Evolutionary conservation across 2,329 filamentous ascomycete genomes (phyloP).

Genomic region (Trematosphaeria pertusa): DNA sequence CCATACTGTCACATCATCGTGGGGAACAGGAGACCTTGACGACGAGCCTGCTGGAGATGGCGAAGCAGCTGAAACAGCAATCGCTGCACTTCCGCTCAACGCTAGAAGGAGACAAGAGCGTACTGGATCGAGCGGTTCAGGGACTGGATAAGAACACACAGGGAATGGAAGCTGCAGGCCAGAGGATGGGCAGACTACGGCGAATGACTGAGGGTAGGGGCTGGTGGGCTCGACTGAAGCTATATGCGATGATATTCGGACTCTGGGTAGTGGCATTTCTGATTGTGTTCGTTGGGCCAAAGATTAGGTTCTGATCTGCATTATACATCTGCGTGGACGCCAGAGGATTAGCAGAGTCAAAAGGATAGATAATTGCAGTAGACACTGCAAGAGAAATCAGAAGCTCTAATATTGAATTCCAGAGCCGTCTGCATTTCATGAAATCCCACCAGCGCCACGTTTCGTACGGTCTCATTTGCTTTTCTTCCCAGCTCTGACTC

Average conservation of each 20-base stretch:
- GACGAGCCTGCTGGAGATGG: conserved; percentile 80
- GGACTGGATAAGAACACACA: conserved; percentile 79
- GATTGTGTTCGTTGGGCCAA: conserved; percentile 85
- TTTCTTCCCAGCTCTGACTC: too few relatives aligned
- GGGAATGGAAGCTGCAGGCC: conserved; percentile 77
- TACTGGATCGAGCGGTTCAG: conserved; percentile 73
- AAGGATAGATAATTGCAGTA: too few relatives aligned
- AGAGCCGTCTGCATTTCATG: too few relatives aligned
- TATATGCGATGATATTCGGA: conserved; percentile 84
- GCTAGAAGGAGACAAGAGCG: conserved; percentile 76
- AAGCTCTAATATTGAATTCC: too few relatives aligned
- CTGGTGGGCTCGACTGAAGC: conserved; percentile 82
- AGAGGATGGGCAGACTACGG: conserved; percentile 77
- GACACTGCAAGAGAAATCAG: conserved; percentile 21
- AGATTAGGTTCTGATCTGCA: conserved; percentile 75
- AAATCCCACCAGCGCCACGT: too few relatives aligned
- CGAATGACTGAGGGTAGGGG: conserved; percentile 87
- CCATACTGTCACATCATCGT: conserved; percentile 77
- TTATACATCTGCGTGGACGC: conserved; percentile 18
- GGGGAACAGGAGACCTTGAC: conserved; percentile 85
- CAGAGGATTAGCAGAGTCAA: too few relatives aligned
- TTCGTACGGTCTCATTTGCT: too few relatives aligned
- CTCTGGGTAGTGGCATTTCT: conserved; percentile 80
- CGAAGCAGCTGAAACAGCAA: conserved; percentile 76
- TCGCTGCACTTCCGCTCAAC: conserved; percentile 74